Base-by-base conservation (phyloP, 139 green algal genomes). In the Chlamydomonas applanata region DNA sequence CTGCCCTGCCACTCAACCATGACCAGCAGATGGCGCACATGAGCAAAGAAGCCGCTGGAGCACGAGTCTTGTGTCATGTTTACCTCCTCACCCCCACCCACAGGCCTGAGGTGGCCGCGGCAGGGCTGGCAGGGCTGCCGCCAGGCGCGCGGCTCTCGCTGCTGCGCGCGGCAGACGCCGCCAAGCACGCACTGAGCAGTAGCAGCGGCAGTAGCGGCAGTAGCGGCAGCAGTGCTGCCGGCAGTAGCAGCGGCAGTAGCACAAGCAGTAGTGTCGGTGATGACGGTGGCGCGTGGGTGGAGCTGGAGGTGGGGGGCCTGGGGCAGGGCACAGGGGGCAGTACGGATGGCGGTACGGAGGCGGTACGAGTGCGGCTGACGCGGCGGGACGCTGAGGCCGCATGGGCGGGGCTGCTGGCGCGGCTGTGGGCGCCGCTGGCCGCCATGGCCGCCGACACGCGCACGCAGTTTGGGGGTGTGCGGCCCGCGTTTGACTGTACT, bases 351-450 rank as follows among this genome's bases (percentile, higher is more conserved):
- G 11, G 40, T 49, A 49, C 40, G 11, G n/a, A n/a, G n/a, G 40
- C 40, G 40, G 40, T 49, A 62, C 40, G 27, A 20, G 32, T 71
- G 22, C 32, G 54, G 17, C 16, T 89, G 19, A 78, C 70, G 0
- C 69, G 72, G 34, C 56, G 24, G 14, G 63, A 81, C 16, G 65
- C 84, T 27, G 61, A 85, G 54, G 66, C 35, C 0, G 36, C 40
- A 14, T 77, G 69, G 11, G 71, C 71, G 40, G 44, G 71, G 16
- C 75, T 92, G 56, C 25, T 86, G 40, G 56, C 46, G 29, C 74
- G 85, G 1, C 49, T 91, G n/a, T 88, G 82, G 84, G 60, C 71
- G 29, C 84, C 84, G 16, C 70, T 91, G 19, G 62, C 82, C 63
- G 9, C 22, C 0, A 11, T 79, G 32, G 77, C 56, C 0, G 46